Percentiles rank a stretch among this genome's conserved stretches.
These are phyloP conservation scores for Hordeum vulgare DNA, from an alignment of 176 grass and related monocot genomes.

Conservation along the genomic window DNA sequence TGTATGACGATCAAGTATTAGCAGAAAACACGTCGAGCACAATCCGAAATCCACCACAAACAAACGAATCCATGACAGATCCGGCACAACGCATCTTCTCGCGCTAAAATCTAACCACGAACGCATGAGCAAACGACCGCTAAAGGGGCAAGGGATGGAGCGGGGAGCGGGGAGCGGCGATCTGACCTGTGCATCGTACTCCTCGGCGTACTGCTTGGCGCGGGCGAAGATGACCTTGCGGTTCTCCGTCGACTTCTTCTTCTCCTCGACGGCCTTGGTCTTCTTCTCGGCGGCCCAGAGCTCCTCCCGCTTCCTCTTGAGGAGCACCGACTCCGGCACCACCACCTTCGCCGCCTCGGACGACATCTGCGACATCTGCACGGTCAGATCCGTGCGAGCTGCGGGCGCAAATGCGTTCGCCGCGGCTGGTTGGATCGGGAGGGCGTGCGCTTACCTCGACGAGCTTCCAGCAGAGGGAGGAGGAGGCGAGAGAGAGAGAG, in stretches of 20 bases:
- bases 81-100: fast-evolving
- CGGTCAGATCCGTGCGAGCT: neutral
- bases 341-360: constrained; percentile 34
- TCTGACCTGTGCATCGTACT: constrained; percentile 79
- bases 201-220: constrained; percentile 63
- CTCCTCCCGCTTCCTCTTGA: constrained; percentile 65
- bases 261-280: constrained; percentile 23
- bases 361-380: constrained; percentile 14
- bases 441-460: neutral
- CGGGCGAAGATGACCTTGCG: constrained; percentile 53
- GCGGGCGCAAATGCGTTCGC: neutral
- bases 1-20: neutral
- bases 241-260: constrained; percentile 42
- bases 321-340: constrained; percentile 66
- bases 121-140: no score
- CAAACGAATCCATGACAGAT: neutral
- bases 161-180: neutral
- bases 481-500: neutral
- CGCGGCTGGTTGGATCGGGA: neutral
- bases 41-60: fast-evolving
- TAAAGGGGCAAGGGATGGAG: neutral
- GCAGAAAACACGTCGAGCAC: neutral
- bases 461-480: neutral
- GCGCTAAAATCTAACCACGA: neutral
- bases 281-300: constrained; percentile 58